phyloP scores from a whole-genome alignment of 2,329 filamentous ascomycete genomes.

The Aplosporella prunicola region DNA sequence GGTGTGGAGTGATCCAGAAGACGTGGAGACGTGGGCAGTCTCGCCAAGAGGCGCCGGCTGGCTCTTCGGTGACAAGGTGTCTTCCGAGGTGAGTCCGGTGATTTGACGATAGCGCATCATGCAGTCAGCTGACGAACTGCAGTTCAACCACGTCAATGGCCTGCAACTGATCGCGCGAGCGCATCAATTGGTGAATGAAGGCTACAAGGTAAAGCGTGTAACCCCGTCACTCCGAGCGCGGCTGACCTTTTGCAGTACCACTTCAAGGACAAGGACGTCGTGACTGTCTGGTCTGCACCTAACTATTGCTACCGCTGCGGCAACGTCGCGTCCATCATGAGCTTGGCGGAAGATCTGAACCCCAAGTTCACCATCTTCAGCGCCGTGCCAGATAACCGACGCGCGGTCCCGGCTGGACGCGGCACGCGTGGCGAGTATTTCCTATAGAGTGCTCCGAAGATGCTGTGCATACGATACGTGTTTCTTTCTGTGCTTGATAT shows the following conservation, averaged over 20 bases:
- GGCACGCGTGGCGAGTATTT: slow-evolving; percentile 43
- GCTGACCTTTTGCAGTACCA: slow-evolving; percentile 56
- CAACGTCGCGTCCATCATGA: slow-evolving; percentile 84
- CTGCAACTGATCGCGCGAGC: slow-evolving; percentile 62
- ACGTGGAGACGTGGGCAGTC: slow-evolving; percentile 60
- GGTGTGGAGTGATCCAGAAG: slow-evolving; percentile 79
- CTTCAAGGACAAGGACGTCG: slow-evolving; percentile 88
- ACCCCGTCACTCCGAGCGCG: not conserved
- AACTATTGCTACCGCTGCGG: slow-evolving; percentile 97
- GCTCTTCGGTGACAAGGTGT: slow-evolving; percentile 62
- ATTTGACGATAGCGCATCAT: not conserved
- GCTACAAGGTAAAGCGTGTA: slow-evolving; percentile 50
- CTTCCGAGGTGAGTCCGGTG: slow-evolving; percentile 44
- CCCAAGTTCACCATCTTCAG: slow-evolving; percentile 90
- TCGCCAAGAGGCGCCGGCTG: slow-evolving; percentile 59
- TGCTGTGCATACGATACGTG: slow-evolving; percentile 11
- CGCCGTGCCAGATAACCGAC: slow-evolving; percentile 75
- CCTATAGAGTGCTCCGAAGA: slow-evolving; percentile 25
- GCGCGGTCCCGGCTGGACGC: slow-evolving; percentile 62
- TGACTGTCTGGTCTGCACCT: slow-evolving; percentile 78
- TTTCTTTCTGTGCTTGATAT: slow-evolving; percentile 12
- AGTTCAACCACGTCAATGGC: slow-evolving; percentile 69
- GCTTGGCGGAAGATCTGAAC: slow-evolving; percentile 72
- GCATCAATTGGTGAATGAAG: slow-evolving; percentile 68
- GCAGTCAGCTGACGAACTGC: slow-evolving; percentile 6